Evolutionary conservation across 164 flowering plant genomes (phyloP), one percentile per base, ranked within the genome.

Genomic region (Platanus orientalis): DNA sequence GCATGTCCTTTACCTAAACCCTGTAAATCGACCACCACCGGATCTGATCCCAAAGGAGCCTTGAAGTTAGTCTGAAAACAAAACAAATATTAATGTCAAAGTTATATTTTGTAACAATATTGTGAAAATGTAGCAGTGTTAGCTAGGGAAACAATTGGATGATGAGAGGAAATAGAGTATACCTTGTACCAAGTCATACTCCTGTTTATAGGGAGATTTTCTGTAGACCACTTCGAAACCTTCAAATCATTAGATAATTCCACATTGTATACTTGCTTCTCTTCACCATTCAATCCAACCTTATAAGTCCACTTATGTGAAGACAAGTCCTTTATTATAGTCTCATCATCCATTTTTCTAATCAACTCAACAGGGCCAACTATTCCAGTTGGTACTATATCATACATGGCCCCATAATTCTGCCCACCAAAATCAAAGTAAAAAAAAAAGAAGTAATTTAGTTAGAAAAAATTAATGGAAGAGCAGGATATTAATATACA

Each of bases 1-100:
- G 90, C 94, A 0, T 58, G 13, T 0, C 96, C 96, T 53, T 92
- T 92, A 0, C 94, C 88, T 75, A 92, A n/a, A 0, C 92, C 90
- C 60, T 51, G 80, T 57, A 87, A 40, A 54, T 92, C 92, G 7
- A 89, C 70, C 1, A 75, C 90, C 6, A 92, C 88, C 0, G 92
- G 84, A 2, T 83, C 92, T 4, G 58, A 60, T 6, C 95, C 98
- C 13, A 73, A 51, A 0, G 96, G 92, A 53, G 89, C 76, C 58
- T 79, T 78, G 78, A 89, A 87, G 1, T 77, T 76, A 0, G 91
- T 73, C 95, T 84, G 58, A 6, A 45, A 45, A 45, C 20, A 14
- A 45, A 16, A 45, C 3, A 16, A 45, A 2, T 16, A 0, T 12
- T 12, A 19, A 16, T 0, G 3, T 45, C 19, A 19, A 17, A 45